A percentile compares a stretch with the other conserved stretches of the same genome.
Evolutionary conservation across 441 rosid species (phyloP).

Genomic region (Kokia cookei): DNA sequence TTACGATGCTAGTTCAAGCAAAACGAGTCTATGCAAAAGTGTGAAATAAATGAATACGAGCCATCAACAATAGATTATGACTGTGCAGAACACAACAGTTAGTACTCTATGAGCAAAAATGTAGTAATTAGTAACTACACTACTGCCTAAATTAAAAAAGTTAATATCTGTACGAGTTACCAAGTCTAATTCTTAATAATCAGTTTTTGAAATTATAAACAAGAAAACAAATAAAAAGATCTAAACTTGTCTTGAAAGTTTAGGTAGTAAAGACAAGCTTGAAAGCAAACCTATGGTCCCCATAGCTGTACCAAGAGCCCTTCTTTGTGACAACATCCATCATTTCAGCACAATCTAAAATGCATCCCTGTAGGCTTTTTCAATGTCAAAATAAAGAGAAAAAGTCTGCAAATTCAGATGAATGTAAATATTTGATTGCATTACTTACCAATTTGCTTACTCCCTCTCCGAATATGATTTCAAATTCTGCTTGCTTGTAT

Average conservation of each 20-base stretch:
- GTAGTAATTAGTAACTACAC: not conserved
- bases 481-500: slow-evolving; percentile 94
- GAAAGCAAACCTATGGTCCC: slow-evolving; percentile 64
- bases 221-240: not conserved
- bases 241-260: not conserved
- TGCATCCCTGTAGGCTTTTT: slow-evolving; percentile 59
- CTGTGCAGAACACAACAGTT: not conserved
- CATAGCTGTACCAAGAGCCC: slow-evolving; percentile 96
- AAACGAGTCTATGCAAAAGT: not conserved
- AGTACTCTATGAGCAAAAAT: not conserved
- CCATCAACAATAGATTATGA: not conserved
- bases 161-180: not conserved
- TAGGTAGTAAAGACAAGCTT: not conserved
- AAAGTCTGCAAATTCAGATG: not conserved
- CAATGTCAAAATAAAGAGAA: slow-evolving; percentile 14
- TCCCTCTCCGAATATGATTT: slow-evolving; percentile 94
- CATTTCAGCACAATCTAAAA: slow-evolving; percentile 85
- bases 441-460: slow-evolving; percentile 82
- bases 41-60: not conserved
- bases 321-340: slow-evolving; percentile 80
- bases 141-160: not conserved
- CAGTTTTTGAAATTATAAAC: not conserved
- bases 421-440: slow-evolving; percentile 10
- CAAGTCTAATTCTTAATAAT: not conserved
- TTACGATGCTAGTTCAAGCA: not conserved